Evolutionary conservation across 1,284 basidiomycete species (phyloP), one percentile per base, ranked within the genome.

Genomic region (Anthracocystis setariae): DNA sequence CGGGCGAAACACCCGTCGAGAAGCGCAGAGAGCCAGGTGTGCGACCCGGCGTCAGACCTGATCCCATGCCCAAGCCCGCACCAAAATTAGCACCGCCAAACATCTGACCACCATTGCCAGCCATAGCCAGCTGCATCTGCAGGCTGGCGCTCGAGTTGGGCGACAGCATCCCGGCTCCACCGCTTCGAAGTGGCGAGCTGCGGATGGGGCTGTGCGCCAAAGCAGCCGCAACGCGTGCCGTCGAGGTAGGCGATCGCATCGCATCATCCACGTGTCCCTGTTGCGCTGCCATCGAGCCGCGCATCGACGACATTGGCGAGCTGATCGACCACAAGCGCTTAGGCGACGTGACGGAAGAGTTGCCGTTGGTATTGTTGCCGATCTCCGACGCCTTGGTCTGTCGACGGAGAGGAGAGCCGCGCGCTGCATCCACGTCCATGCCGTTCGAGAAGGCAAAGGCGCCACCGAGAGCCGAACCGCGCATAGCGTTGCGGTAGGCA

Each of bases 241-340:
- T 52, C 48, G 70, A 72, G 25, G 58, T 67, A 21, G 69, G 69
- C 37, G 69, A 72, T 29, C 59, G 69, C 51, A 58, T 54, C 17
- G 39, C 49, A 33, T 55, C 59, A 18, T 54, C 63, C 35, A 27
- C 23, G 21, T 46, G 52, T 10, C 43, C 47, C 50, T 71, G 61
- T 25, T 56, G 61, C 8, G 25, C 43, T 15, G 37, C 48, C 48
- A 50, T 50, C 27, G 48, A 50, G 38, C 38, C 48, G 8, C 70
- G 59, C 70, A 73, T 61, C 59, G 70, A 73, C 4, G 70, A 73
- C 47, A 59, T 62, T 29, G 70, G 70, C 51, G 70, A 73, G 64
- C 70, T 68, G 48, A 73, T 67, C 46, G 70, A 67, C 70, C 59
- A 68, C 29, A 73, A 44, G 13, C 70, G 59, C 46, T 67, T 73